Percentiles rank a stretch among this genome's conserved stretches.
Conservation (phyloP, 805 yeast species). For the Ogataea neopini region DNA sequence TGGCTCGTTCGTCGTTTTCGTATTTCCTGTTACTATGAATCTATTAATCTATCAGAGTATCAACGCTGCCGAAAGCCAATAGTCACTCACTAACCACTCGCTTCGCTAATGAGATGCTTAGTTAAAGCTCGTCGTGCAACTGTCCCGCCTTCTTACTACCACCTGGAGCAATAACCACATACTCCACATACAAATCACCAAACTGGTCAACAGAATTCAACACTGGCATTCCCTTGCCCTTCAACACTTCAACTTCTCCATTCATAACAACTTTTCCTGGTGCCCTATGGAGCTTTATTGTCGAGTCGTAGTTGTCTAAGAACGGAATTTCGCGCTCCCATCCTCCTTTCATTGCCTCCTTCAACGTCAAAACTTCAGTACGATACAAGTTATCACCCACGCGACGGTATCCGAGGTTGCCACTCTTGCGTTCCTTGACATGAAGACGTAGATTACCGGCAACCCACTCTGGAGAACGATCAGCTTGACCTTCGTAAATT, state of each 20-base stretch:
- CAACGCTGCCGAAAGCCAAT: too few species aligned
- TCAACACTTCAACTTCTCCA: slow-evolving; percentile 72
- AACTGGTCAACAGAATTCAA: slow-evolving; percentile 48
- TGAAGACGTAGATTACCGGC: slow-evolving; percentile 79
- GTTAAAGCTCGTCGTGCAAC: slow-evolving; percentile 34
- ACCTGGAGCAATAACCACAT: slow-evolving; percentile 46
- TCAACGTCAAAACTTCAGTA: slow-evolving; percentile 70
- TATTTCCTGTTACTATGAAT: neutral
- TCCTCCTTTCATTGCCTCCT: slow-evolving; percentile 76
- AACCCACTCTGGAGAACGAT: slow-evolving; percentile 76
- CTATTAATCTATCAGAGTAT: slow-evolving; percentile 6
- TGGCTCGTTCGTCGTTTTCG: neutral
- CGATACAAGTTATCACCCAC: slow-evolving; percentile 73
- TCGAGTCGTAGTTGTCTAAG: slow-evolving; percentile 58
- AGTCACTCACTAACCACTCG: too few species aligned
- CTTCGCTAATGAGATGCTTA: neutral
- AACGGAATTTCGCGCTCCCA: slow-evolving; percentile 73
- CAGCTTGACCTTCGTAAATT: slow-evolving; percentile 73
- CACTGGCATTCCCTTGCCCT: slow-evolving; percentile 86
- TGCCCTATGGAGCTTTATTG: slow-evolving; percentile 47
- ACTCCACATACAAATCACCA: slow-evolving; percentile 56
- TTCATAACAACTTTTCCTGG: slow-evolving; percentile 53
- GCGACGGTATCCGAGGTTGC: slow-evolving; percentile 84
- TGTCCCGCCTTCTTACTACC: slow-evolving; percentile 29
- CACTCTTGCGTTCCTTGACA: slow-evolving; percentile 52